Conservation (phyloP, 108 stramenopile genomes). For the Skeletonema marinoi region DNA sequence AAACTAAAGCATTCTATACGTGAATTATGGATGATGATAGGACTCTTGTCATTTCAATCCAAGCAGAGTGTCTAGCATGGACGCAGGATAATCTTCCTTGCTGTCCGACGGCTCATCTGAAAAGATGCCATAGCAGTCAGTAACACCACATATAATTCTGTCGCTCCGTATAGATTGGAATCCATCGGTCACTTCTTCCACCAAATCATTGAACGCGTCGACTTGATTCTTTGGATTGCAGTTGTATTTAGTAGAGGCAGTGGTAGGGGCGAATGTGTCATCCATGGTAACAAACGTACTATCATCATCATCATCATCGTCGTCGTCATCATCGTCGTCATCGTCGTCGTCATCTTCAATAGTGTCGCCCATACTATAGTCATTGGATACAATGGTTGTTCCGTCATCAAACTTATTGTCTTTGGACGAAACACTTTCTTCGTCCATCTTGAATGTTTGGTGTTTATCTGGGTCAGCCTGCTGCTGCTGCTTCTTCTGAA, state of each 20-base stretch:
- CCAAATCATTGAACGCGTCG: constrained; percentile 2
- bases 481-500: constrained; percentile 13
- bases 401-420: not conserved
- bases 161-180: not conserved
- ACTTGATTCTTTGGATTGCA: not conserved
- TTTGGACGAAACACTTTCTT: not conserved
- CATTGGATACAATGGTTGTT: not conserved
- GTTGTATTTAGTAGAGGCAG: not conserved
- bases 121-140: not conserved
- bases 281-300: not conserved
- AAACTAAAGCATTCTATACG: not conserved
- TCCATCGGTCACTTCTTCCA: not conserved
- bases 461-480: constrained; percentile 17
- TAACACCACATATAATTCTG: not conserved
- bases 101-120: not conserved
- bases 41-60: not conserved
- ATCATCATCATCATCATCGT: not conserved
- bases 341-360: not conserved
- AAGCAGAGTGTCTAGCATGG: not conserved
- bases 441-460: not conserved
- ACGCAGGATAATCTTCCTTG: not conserved
- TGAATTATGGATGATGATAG: not conserved
- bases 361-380: not conserved
- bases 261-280: not conserved
- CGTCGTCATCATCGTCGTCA: not conserved